Conservation (phyloP, 257 asterid species). For the Solanum dulcamara region DNA sequence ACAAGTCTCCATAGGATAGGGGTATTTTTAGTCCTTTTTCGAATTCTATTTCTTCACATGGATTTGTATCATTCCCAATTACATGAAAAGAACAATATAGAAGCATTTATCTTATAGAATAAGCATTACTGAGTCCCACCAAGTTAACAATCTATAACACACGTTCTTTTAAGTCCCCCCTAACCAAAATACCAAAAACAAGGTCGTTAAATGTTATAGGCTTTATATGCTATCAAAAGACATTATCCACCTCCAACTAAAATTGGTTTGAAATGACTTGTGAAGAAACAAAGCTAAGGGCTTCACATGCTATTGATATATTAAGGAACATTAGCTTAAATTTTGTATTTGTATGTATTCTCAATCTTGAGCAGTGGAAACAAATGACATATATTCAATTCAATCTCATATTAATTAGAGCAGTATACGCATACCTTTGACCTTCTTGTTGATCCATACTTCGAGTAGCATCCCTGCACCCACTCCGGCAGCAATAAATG, state of each 20-base stretch:
- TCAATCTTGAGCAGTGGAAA: neutral
- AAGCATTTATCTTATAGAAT: neutral
- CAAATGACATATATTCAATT: neutral
- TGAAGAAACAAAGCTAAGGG: neutral
- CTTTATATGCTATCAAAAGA: neutral
- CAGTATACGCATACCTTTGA: conserved; percentile 36
- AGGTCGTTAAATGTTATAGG: neutral
- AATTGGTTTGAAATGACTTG: neutral
- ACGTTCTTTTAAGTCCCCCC: neutral
- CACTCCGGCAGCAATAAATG: conserved; percentile 68
- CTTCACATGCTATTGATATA: neutral
- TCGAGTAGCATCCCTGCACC: conserved; percentile 85
- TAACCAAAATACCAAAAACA: neutral
- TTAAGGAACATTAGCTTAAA: neutral
- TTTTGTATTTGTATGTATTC: neutral
- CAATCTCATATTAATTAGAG: neutral
- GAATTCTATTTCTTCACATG: neutral
- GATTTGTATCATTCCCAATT: neutral
- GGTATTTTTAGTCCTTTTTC: too few relatives aligned
- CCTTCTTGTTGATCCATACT: conserved; percentile 70
- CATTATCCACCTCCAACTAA: neutral
- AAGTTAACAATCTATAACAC: neutral
- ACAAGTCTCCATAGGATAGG: too few relatives aligned
- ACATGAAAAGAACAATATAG: neutral
- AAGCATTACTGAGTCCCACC: neutral